A percentile compares a stretch with the other conserved stretches of the same genome.
Evolutionary conservation across 2,329 filamentous ascomycete species (phyloP).

Genomic region (Teratosphaeria viscida): DNA sequence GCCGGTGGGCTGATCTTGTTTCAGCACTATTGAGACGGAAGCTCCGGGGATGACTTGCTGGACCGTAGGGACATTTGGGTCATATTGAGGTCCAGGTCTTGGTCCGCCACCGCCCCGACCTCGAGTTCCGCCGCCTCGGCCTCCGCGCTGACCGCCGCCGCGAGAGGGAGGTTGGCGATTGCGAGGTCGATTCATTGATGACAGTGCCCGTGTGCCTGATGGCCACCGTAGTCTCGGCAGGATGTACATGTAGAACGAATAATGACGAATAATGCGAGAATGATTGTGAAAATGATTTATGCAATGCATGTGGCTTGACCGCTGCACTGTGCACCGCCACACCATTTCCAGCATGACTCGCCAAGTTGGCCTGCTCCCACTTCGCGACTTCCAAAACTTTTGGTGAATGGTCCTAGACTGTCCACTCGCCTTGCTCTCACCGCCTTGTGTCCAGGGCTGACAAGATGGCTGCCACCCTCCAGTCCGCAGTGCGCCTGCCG

Average conservation of each 20-base stretch:
- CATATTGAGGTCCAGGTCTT: background rate
- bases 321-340: background rate
- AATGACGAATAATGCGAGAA: background rate
- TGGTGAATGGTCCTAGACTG: background rate
- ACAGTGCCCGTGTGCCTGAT: background rate
- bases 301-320: background rate
- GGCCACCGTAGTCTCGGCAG: background rate
- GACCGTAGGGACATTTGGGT: conserved; percentile 19
- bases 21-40: conserved; percentile 61
- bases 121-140: conserved; percentile 1
- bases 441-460: background rate
- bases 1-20: conserved; percentile 65
- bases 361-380: background rate
- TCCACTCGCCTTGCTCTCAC: background rate
- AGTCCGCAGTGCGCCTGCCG: conserved; percentile 18
- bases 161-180: conserved; percentile 19
- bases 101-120: background rate
- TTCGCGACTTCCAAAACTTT: background rate
- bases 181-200: conserved; percentile 19
- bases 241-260: background rate
- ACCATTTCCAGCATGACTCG: background rate
- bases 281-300: background rate
- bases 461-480: conserved; percentile 14
- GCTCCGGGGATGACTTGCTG: conserved; percentile 50
- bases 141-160: background rate